Percentiles rank a stretch among this genome's conserved stretches.
These are phyloP conservation scores for Pythium monospermum DNA, from an alignment of 352 stramenopile species.

Conservation along the genomic window DNA sequence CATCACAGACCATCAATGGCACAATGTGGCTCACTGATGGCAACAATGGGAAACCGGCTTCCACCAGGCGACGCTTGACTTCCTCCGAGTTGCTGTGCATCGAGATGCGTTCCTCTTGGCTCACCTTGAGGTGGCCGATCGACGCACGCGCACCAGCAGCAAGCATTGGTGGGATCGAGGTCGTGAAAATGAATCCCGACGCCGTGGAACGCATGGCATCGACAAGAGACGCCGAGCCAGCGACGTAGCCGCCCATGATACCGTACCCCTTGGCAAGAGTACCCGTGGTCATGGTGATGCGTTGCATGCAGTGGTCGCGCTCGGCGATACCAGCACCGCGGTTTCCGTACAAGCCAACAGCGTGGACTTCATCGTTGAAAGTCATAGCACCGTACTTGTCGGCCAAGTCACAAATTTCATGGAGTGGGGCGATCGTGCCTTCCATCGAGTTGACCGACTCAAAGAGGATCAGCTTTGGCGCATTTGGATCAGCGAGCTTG, in stretches of 20 bases:
- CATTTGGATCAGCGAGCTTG: conserved; percentile 59
- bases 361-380: conserved; percentile 90
- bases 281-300: conserved; percentile 88
- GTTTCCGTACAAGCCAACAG: conserved; percentile 86
- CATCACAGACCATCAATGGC: conserved; percentile 84
- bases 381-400: conserved; percentile 91
- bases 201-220: conserved; percentile 86
- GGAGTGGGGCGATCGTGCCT: conserved; percentile 74
- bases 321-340: conserved; percentile 81
- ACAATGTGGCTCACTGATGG: conserved; percentile 89
- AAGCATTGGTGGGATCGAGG: conserved; percentile 84
- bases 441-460: conserved; percentile 89
- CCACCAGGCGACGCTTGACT: conserved; percentile 80
- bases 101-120: conserved; percentile 62
- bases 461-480: conserved; percentile 81
- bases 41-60: conserved; percentile 80
- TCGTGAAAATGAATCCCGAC: conserved; percentile 90
- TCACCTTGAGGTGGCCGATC: conserved; percentile 82
- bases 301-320: conserved; percentile 79
- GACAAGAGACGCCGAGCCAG: conserved; percentile 72
- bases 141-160: conserved; percentile 76
- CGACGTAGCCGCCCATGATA: conserved; percentile 90
- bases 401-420: conserved; percentile 82
- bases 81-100: conserved; percentile 85
- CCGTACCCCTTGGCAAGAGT: conserved; percentile 89